These are phyloP conservation scores for Mallotus repandus DNA, from an alignment of 441 rosid species.

Conservation along the genomic window DNA sequence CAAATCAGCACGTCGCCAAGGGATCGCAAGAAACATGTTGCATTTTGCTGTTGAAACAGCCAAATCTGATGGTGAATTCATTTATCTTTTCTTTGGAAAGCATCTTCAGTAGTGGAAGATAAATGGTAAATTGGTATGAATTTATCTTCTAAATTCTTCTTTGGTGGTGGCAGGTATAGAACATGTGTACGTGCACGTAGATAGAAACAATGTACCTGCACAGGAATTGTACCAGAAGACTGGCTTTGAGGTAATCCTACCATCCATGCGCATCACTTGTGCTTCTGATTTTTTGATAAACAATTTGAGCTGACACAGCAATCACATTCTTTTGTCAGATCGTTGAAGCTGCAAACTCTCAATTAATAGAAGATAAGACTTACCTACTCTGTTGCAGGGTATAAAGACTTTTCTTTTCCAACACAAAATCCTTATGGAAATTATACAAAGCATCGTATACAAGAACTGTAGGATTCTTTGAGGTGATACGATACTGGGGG, in stretches of 20 bases:
- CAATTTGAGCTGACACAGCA: slow-evolving; percentile 15
- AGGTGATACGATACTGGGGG: background rate
- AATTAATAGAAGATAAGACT: slow-evolving; percentile 47
- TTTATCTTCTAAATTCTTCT: slow-evolving; percentile 17
- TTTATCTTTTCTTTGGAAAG: background rate
- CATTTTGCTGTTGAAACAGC: slow-evolving; percentile 61
- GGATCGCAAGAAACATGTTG: slow-evolving; percentile 79
- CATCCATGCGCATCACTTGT: slow-evolving; percentile 8
- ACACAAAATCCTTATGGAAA: slow-evolving; percentile 13
- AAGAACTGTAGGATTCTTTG: background rate
- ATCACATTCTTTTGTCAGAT: slow-evolving; percentile 40
- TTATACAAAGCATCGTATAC: slow-evolving; percentile 19
- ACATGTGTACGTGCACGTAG: slow-evolving; percentile 69
- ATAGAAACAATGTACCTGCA: slow-evolving; percentile 58
- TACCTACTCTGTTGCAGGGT: slow-evolving; percentile 52
- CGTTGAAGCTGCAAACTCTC: slow-evolving; percentile 50
- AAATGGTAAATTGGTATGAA: background rate
- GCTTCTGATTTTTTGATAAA: slow-evolving; percentile 8
- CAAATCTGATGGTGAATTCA: slow-evolving; percentile 50
- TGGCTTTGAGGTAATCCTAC: slow-evolving; percentile 65
- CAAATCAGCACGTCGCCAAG: slow-evolving; percentile 80
- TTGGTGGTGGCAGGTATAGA: slow-evolving; percentile 51
- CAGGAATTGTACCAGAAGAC: slow-evolving; percentile 58
- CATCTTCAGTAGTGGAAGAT: slow-evolving; percentile 11
- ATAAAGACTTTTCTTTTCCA: slow-evolving; percentile 18